Percentiles rank a stretch among this genome's conserved stretches.
phyloP scores from a whole-genome alignment of 2,329 filamentous ascomycete species.

The Ceratocystis diversiconidia region DNA sequence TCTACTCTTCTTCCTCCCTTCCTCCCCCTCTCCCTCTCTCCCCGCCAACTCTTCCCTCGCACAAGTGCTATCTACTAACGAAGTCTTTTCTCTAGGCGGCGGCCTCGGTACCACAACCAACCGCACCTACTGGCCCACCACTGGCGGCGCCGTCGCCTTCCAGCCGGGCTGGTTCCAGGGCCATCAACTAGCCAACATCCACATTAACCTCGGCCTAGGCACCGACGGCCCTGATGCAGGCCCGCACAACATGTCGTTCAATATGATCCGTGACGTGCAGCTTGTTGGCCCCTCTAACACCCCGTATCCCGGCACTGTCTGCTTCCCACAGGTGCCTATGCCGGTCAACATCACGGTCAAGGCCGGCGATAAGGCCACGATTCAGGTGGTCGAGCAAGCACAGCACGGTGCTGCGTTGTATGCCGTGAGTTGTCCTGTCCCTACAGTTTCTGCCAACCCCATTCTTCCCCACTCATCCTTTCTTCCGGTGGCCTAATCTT shows the following conservation, averaged over 20 bases:
- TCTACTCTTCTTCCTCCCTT: neutral
- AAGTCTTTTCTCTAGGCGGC: conserved; percentile 46
- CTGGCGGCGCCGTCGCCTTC: conserved; percentile 72
- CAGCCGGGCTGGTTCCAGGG: conserved; percentile 96
- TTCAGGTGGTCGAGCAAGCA: conserved; percentile 73
- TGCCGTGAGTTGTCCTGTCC: conserved; percentile 42
- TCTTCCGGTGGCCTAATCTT: neutral
- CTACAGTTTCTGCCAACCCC: neutral
- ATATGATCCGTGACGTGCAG: conserved; percentile 69
- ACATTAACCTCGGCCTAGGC: conserved; percentile 81
- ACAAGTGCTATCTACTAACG: conserved; percentile 12
- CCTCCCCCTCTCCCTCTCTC: conserved; percentile 8
- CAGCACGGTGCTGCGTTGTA: conserved; percentile 72
- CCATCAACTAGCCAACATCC: conserved; percentile 67
- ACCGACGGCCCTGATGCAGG: conserved; percentile 47
- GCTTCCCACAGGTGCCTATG: conserved; percentile 75
- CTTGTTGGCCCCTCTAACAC: conserved; percentile 68
- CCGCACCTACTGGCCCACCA: conserved; percentile 81
- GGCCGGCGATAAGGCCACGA: conserved; percentile 76
- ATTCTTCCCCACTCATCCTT: neutral
- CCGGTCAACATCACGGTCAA: conserved; percentile 57
- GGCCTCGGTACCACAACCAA: conserved; percentile 66
- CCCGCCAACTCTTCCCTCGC: conserved; percentile 11
- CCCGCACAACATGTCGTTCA: conserved; percentile 74
- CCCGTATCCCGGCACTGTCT: conserved; percentile 79